Evolutionary conservation across 2,329 filamentous ascomycete species (phyloP), one percentile per base, ranked within the genome.

Genomic region (Penicillium sp.): DNA sequence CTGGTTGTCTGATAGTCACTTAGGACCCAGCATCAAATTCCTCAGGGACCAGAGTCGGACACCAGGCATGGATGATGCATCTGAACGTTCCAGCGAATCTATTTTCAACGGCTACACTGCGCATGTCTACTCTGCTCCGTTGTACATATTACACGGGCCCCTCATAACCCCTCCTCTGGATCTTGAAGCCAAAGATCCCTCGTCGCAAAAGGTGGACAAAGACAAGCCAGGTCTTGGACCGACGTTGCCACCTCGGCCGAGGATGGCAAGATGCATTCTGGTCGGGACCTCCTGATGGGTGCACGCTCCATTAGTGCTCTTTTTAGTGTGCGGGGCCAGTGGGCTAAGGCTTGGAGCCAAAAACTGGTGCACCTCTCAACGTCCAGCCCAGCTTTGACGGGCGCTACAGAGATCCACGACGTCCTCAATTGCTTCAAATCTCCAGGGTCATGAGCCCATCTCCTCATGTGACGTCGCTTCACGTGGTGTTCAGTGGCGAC

Each of bases 11-110:
- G 35, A 41, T 41, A 44, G 29, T 38, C 47, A 45, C 23, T 30
- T 47, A 19, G 17, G 38, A 13, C 29, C 45, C 8, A 11, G 7
- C n/a, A 48, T 48, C 26, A 15, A 48, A 57, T 49, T 41, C 54
- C 29, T 50, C 58, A 52, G 59, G 59, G 59, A 61, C 59, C 59
- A 53, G 59, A 61, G 59, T 61, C 30, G 19, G 31, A 9, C 45
- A 47, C 35, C 35, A 41, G 35, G 11, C 35, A 41, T 41, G 13
- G 35, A 31, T 6, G 6, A 46, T 31, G 38, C 26, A 52, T 45
- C 9, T 46, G 19, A 13, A 44, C 38, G 30, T 44, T 19, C 29
- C 9, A 41, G 15, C 35, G 4, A 41, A 17, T 41, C 35, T 17
- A 35, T 30, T 35, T 51, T n/a, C 29, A 35, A 30, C n/a, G 3